Evolutionary conservation across 1,284 basidiomycete species (phyloP), one percentile per base, ranked within the genome.

Genomic region (Pseudozyma thailandica): DNA sequence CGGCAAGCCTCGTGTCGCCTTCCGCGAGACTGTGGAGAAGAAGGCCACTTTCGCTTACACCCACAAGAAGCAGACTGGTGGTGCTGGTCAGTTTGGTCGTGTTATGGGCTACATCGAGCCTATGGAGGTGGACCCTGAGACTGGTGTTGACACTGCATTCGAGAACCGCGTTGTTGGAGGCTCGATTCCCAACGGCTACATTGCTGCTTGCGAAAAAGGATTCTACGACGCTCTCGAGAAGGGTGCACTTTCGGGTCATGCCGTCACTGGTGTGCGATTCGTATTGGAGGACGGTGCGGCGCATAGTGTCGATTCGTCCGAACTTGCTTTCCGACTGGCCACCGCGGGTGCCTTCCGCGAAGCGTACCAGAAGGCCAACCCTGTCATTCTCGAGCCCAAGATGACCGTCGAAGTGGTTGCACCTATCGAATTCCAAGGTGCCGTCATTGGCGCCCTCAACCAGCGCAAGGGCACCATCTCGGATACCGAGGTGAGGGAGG

Each of bases 351-450:
- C 95, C 1, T 94, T 98, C 88, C 89, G 92, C 62, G 95, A 98
- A 80, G 90, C 91, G 2, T 98, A 91, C 86, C 86, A 86, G 68
- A 88, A 88, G 68, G 90, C 93, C 21, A 86, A 86, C 43, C 90
- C 93, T 0, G 90, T 93, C 56, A 91, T 98, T 59, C 86, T 98
- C 35, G 96, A 99, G 83, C 96, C 96, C 21, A 91, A 97, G 84
- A 99, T 99, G 96, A 92, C 89, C 15, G 96, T 99, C 47, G 96
- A 99, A 82, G 92, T 98, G 21, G 90, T 97, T 41, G 94, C 95
- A 0, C 96, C 96, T 2, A 87, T 89, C 37, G 96, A 99, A 83
- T 99, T 97, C 88, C 96, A 98, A 83, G 95, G 94, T 87, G 87
- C 88, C 41, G 95, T 98, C 51, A 97, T 98, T 78, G 94, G 95